Evolutionary conservation across 2,329 filamentous ascomycete species (phyloP), one percentile per base, ranked within the genome.

Genomic region (Leptographium wingfieldii): DNA sequence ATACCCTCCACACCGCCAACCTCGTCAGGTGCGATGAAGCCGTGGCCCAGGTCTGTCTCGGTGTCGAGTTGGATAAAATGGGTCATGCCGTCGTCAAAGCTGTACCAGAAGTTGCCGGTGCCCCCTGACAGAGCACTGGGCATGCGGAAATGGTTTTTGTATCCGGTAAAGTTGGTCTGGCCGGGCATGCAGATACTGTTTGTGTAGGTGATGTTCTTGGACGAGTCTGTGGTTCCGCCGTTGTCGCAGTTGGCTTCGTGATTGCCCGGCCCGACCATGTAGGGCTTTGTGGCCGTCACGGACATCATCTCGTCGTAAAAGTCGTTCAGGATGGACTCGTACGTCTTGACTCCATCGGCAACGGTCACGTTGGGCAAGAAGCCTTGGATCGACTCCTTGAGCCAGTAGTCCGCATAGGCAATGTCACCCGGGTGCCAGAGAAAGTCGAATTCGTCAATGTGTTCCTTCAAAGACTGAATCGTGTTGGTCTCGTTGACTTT

Each of bases 341-440:
- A 80, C n/a, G 79, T 62, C 0, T 72, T 70, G 40, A 60, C 77
- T 74, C 61, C 77, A 73, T 60, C 76, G 73, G 3, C 70, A 5
- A 59, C 19, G 5, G 59, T 57, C 22, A 11, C 25, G 22, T 7
- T 53, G 22, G 25, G 53, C 40, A 56, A 75, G 61, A 4, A 72
- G 66, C 62, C 77, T 72, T 22, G 75, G 74, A 22, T 65, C 68
- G 10, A 75, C 77, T 60, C 72, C 70, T 38, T 73, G 68, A 9
- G 74, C 75, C 76, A 79, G 65, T 72, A 69, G 57, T 71, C 63
- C 0, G 77, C 77, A 62, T 80, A 80, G 54, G 70, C 74, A 58
- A 80, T 69, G 62, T 80, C 77, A 55, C 78, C 77, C 29, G 77
- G 76, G 66, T 80, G 78, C 77, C 76, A 79, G 31, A 64, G 16